A percentile compares a stretch with the other conserved stretches of the same genome.
phyloP scores from a whole-genome alignment of 305 asterid genomes.

The Galium porrigens region DNA sequence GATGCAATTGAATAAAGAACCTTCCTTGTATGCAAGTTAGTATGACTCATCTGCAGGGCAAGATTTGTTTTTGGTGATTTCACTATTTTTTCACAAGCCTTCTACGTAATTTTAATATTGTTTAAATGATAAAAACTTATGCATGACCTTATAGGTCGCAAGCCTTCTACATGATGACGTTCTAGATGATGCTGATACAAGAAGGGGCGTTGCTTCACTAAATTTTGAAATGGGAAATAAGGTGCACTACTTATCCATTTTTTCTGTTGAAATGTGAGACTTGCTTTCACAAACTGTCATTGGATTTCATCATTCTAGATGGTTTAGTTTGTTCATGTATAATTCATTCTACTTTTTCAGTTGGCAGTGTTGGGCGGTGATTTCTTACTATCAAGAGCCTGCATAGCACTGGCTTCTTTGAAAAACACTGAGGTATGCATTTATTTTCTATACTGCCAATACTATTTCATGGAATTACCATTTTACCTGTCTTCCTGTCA shows the following conservation, averaged over 20 bases:
- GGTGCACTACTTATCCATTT: conserved; percentile 26
- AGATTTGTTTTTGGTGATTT: neutral
- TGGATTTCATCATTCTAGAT: neutral
- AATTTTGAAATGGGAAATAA: conserved; percentile 86
- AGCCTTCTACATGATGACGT: conserved; percentile 98
- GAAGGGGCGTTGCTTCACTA: conserved; percentile 77
- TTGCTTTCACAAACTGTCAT: neutral
- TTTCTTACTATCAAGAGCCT: conserved; percentile 85
- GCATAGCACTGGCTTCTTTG: conserved; percentile 88
- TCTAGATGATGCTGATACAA: conserved; percentile 89
- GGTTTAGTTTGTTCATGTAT: neutral
- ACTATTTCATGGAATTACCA: neutral
- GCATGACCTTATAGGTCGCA: conserved; percentile 44
- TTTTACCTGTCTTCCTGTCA: neutral
- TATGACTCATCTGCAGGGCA: neutral
- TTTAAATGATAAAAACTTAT: neutral
- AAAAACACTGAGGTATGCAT: conserved; percentile 68
- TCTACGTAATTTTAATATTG: too few species aligned
- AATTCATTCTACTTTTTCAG: conserved; percentile 27
- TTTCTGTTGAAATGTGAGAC: neutral
- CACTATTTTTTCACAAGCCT: too few species aligned
- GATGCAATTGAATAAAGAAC: neutral
- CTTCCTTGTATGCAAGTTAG: conserved; percentile 1
- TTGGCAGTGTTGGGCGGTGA: conserved; percentile 90
- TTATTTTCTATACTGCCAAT: conserved; percentile 2